Conservation (phyloP, 2,329 filamentous ascomycete genomes). For the Zymoseptoria crescenta region DNA sequence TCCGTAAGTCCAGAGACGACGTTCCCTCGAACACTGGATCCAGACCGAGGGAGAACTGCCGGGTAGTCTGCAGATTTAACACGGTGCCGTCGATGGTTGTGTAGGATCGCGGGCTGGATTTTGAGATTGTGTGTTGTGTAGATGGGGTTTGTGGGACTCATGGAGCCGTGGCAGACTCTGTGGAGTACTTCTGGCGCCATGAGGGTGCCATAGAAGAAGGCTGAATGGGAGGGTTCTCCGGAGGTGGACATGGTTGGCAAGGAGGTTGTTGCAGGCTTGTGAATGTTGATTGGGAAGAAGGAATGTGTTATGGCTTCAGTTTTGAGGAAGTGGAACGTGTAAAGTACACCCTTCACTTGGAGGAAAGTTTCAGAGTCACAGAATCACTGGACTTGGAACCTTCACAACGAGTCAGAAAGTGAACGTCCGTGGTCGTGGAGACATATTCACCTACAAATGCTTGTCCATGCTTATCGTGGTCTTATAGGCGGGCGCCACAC, state of each 20-base stretch:
- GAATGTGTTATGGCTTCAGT: not conserved
- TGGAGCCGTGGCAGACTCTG: constrained; percentile 66
- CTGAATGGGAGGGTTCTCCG: constrained; percentile 32
- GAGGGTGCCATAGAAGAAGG: constrained; percentile 61
- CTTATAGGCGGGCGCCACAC: not conserved
- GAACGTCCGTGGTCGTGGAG: not conserved
- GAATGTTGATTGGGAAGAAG: not conserved
- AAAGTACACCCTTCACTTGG: not conserved
- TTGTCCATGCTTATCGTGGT: not conserved
- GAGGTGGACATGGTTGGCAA: not conserved
- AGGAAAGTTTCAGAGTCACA: not conserved
- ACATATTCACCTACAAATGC: not conserved
- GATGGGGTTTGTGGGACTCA: constrained; percentile 44
- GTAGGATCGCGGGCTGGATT: constrained; percentile 68
- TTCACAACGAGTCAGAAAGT: not conserved
- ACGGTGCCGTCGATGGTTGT: constrained; percentile 61
- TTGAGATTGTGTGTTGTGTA: constrained; percentile 44
- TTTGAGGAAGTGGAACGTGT: not conserved
- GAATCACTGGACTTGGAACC: not conserved
- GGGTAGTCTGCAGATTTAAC: constrained; percentile 71
- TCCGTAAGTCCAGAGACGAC: constrained; percentile 71
- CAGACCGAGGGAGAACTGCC: constrained; percentile 51
- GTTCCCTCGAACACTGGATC: constrained; percentile 60
- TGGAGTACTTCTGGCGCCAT: constrained; percentile 87
- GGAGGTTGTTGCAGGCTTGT: not conserved